phyloP scores from a whole-genome alignment of 257 asterid genomes.

The Plantago major region DNA sequence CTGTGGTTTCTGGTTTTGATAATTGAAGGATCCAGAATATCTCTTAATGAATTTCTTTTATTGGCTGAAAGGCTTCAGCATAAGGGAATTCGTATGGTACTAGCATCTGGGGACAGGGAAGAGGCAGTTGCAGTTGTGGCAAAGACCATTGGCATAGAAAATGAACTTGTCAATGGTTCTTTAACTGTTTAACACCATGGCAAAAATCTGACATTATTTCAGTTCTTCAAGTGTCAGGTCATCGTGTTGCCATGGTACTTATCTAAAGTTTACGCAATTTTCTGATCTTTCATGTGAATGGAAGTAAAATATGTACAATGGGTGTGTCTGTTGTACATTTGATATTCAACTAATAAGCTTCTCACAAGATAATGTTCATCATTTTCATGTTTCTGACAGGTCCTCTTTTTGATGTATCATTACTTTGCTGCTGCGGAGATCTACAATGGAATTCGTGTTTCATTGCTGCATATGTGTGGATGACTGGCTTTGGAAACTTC shows the following conservation, averaged over 20 bases:
- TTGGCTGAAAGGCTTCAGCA: slow-evolving; percentile 70
- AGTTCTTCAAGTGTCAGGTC: slow-evolving; percentile 77
- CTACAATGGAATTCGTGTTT: slow-evolving; percentile 90
- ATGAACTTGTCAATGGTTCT: slow-evolving; percentile 68
- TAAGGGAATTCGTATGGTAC: slow-evolving; percentile 69
- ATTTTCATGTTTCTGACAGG: slow-evolving; percentile 51
- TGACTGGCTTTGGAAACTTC: slow-evolving; percentile 99
- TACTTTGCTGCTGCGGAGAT: slow-evolving; percentile 97
- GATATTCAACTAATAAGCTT: too few species aligned
- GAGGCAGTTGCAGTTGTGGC: slow-evolving; percentile 99
- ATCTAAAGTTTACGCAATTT: background rate
- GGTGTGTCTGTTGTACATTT: too few species aligned
- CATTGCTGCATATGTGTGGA: slow-evolving; percentile 99
- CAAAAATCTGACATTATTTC: slow-evolving; percentile 74
- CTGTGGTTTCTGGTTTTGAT: slow-evolving; percentile 17
- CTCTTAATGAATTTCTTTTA: slow-evolving; percentile 13
- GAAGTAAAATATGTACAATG: too few species aligned
- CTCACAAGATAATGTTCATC: background rate
- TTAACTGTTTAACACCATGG: slow-evolving; percentile 69
- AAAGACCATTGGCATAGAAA: slow-evolving; percentile 63
- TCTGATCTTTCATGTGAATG: too few species aligned
- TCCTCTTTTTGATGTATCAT: slow-evolving; percentile 92
- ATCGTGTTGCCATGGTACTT: slow-evolving; percentile 84
- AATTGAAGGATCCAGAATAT: slow-evolving; percentile 3
- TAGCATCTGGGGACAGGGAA: slow-evolving; percentile 99